Evolutionary conservation across 2,329 filamentous ascomycete genomes (phyloP).

Genomic region (Daldinia sp.): DNA sequence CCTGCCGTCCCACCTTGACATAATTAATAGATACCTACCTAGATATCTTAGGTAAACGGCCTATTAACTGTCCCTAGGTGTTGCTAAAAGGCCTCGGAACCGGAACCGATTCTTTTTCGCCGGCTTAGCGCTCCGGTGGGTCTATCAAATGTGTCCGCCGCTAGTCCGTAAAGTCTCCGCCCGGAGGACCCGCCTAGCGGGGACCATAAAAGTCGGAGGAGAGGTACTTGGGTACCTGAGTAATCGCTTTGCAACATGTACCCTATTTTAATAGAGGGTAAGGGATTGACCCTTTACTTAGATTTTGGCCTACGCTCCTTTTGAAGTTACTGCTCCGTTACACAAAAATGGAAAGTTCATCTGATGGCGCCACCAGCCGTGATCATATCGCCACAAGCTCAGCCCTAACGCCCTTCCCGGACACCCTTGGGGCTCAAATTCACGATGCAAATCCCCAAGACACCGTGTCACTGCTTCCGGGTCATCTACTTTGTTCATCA

Average conservation of each 20-base stretch:
- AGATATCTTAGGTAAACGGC: no score
- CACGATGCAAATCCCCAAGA: slow-evolving; percentile 9
- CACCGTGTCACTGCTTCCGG: slow-evolving; percentile 15
- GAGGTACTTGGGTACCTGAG: no score
- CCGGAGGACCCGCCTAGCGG: not conserved
- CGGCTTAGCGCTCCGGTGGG: not conserved
- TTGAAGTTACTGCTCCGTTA: not conserved
- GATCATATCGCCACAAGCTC: slow-evolving; percentile 33
- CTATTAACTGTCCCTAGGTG: not conserved
- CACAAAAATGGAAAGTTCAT: slow-evolving; percentile 22
- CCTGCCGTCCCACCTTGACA: no score
- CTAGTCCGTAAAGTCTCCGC: slow-evolving; percentile 13
- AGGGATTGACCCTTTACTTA: not conserved
- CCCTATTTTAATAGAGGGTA: no score
- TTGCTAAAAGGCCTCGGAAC: no score
- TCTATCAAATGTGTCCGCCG: slow-evolving; percentile 19
- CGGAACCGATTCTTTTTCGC: not conserved
- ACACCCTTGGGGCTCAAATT: slow-evolving; percentile 5
- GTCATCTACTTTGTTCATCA: slow-evolving; percentile 34
- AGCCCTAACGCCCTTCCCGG: slow-evolving; percentile 22
- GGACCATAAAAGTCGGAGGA: not conserved
- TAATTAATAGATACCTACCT: no score
- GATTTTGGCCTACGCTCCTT: not conserved
- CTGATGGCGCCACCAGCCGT: slow-evolving; percentile 30
- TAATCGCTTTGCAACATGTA: not conserved